Percentiles rank a stretch among this genome's conserved stretches.
Conservation (phyloP, 345 rosid species). For the thale cress (Arabidopsis thaliana) region TAIR10.1 NC_003075.7:1166501-1167000, state of each 20-base stretch:
- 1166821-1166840: slow-evolving; percentile 86
- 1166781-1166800: slow-evolving; percentile 82
- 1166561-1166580: slow-evolving; percentile 90
- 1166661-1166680: slow-evolving; percentile 94
- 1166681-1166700: slow-evolving; percentile 83
- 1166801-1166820: slow-evolving; percentile 69
- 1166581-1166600: slow-evolving; percentile 91
- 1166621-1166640: slow-evolving; percentile 81
- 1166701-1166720: slow-evolving; percentile 81
- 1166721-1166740: slow-evolving; percentile 99
- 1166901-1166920: slow-evolving; percentile 65
- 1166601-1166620: slow-evolving; percentile 85
- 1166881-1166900: slow-evolving; percentile 80
- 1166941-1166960: slow-evolving; percentile 55
- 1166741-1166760: slow-evolving; percentile 94
- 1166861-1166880: slow-evolving; percentile 83
- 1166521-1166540: slow-evolving; percentile 92
- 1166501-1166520: slow-evolving; percentile 83
- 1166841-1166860: slow-evolving; percentile 75
- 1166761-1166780: slow-evolving; percentile 91
- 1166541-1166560: slow-evolving; percentile 87
- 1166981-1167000: slow-evolving; percentile 68
- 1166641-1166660: slow-evolving; percentile 94
- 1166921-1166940: slow-evolving; percentile 74
- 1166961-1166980: slow-evolving; percentile 41